Conservation (phyloP, 1,284 basidiomycete genomes). For the Boletus nobilissimus region DNA sequence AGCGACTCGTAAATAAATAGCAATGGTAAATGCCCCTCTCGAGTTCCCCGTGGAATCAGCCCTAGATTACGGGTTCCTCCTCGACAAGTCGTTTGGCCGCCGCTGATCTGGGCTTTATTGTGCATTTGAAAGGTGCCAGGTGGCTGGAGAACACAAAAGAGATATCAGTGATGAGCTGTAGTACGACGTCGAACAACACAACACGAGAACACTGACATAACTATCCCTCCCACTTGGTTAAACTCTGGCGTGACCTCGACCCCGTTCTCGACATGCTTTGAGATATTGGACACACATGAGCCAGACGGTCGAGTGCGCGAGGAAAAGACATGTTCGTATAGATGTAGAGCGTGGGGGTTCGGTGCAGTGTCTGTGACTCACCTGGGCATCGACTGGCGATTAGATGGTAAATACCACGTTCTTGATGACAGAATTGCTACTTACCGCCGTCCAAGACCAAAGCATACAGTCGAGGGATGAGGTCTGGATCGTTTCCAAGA, state of each 20-base stretch:
- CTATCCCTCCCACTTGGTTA: constrained; percentile 25
- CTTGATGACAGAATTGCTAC: constrained; percentile 14
- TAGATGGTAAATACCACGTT: neutral
- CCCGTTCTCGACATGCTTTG: constrained; percentile 35
- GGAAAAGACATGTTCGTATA: constrained; percentile 29
- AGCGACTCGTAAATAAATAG: no score
- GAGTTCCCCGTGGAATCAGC: neutral
- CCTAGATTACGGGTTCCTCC: constrained; percentile 41
- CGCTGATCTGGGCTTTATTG: constrained; percentile 62
- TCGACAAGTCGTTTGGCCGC: constrained; percentile 58
- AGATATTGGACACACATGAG: constrained; percentile 32
- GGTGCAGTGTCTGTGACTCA: neutral
- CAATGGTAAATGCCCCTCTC: no score
- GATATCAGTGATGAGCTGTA: neutral
- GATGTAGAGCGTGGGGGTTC: neutral
- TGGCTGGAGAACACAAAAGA: constrained; percentile 50
- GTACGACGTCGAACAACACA: neutral
- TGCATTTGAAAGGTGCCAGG: constrained; percentile 64
- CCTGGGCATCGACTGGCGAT: constrained; percentile 30
- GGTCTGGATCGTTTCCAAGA: constrained; percentile 49
- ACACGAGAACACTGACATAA: constrained; percentile 18
- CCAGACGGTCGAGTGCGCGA: constrained; percentile 34
- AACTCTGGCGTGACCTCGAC: constrained; percentile 35
- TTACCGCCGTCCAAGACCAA: constrained; percentile 67
- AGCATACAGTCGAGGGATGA: constrained; percentile 61